Evolutionary conservation across 148 eudicot genomes (phyloP), one percentile per base, ranked within the genome.

Genomic region (Fagopyrum homotropicum): DNA sequence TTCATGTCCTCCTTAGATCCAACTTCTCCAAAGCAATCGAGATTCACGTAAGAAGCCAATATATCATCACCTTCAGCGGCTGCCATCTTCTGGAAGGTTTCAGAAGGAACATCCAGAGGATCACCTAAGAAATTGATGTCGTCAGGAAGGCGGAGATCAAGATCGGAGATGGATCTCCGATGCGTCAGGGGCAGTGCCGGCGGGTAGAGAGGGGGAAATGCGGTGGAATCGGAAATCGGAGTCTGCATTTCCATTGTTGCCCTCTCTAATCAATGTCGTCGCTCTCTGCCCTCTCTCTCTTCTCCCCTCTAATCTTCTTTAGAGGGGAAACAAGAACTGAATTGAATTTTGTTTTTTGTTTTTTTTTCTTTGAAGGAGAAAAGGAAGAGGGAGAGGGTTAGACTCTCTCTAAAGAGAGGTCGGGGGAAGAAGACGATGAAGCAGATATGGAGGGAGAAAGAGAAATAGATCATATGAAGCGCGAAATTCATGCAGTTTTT

Each of bases 81-180:
- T 9, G 71, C 19, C 9, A 66, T 66, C 71, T 66, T 66, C 46
- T 40, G 46, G 71, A 66, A 66, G 47, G 71, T 43, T n/a, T 66
- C 7, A 8, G 71, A 43, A 40, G 47, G 71, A n/a, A 66, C n/a
- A 17, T 66, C 71, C 19, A 66, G 43, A 1, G 71, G 71, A 66
- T 66, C 47, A 8, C 71, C 46, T 43, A 11, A 14, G 69, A 26
- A 44, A 16, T 14, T 29, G 46, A 43, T 43, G 71, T 66, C 45
- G 71, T 40, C 47, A 9, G 47, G 47, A 15, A 66, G 45, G 45
- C 69, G 69, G 44, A 63, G 71, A 46, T 66, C 71, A 7, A 66
- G n/a, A 66, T 66, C 71, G 71, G 71, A 66, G 47, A 66, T 66
- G 16, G 71, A 66, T 66, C 47, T 66, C 4, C 71, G 71, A 15